phyloP scores from a whole-genome alignment of 1,284 basidiomycete genomes.

The Ganoderma lingzhi region DNA sequence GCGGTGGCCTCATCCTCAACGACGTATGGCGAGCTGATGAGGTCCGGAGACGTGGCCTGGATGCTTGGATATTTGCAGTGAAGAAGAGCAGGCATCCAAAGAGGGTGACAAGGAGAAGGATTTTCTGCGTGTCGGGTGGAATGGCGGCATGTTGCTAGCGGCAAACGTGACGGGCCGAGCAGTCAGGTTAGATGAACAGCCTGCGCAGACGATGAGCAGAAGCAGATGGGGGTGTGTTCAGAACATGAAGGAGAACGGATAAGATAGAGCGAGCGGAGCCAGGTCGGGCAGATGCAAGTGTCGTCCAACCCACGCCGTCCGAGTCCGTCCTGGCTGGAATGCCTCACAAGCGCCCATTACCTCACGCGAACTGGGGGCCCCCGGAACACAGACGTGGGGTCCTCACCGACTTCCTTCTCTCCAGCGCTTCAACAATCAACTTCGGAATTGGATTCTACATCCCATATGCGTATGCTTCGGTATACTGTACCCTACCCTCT shows the following conservation, averaged over 20 bases:
- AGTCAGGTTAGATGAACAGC: background rate
- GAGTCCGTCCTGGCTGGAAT: too few relatives aligned
- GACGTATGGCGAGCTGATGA: conserved; percentile 28
- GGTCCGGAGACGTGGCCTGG: conserved; percentile 32
- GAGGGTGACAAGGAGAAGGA: conserved; percentile 55
- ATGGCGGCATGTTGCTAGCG: conserved; percentile 27
- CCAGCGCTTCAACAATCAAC: too few relatives aligned
- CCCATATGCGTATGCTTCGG: background rate
- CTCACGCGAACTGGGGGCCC: background rate
- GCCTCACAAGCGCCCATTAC: background rate
- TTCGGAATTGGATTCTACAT: background rate
- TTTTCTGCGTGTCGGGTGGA: conserved; percentile 51
- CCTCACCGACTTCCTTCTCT: too few relatives aligned
- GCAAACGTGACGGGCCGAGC: background rate
- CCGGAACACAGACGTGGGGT: background rate
- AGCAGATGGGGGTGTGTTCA: background rate
- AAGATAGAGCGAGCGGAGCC: background rate
- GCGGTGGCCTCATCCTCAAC: conserved; percentile 32
- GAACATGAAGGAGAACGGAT: background rate
- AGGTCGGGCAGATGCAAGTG: background rate
- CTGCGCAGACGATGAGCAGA: background rate
- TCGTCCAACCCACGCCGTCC: too few relatives aligned
- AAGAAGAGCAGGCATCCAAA: conserved; percentile 55
- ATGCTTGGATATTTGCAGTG: conserved; percentile 37
- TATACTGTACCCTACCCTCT: background rate